These are phyloP conservation scores for Hypoxylon sp. DNA, from an alignment of 2,329 filamentous ascomycete species.

Conservation along the genomic window DNA sequence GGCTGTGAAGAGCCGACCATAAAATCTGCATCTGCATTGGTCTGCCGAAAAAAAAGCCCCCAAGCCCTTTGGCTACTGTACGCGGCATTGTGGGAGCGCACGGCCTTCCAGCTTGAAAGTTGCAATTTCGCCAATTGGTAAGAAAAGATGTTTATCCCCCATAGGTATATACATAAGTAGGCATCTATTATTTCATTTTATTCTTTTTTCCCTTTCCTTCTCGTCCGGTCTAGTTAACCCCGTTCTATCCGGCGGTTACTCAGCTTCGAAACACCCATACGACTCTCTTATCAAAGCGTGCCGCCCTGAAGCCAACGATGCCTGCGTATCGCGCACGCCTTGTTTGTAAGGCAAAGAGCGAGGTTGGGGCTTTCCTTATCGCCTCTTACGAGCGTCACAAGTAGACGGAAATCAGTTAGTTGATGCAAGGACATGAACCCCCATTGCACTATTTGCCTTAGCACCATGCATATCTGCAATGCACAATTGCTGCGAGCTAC, in stretches of 20 bases:
- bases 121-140: conserved; percentile 23
- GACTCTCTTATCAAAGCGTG: conserved; percentile 7
- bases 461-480: conserved; percentile 34
- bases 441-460: conserved; percentile 24
- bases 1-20: conserved; percentile 41
- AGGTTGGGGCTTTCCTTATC: conserved; percentile 31
- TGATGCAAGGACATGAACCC: conserved; percentile 24
- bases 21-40: conserved; percentile 38
- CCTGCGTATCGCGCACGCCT: conserved; percentile 18
- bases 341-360: conserved; percentile 23
- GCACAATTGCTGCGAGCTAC: conserved; percentile 22
- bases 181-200: too few species aligned
- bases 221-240: conserved; percentile 3
- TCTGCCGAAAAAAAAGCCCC: conserved; percentile 37
- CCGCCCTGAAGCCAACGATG: conserved; percentile 3
- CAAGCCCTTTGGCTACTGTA: conserved; percentile 23
- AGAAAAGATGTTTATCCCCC: neutral
- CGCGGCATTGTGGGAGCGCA: conserved; percentile 29
- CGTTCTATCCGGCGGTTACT: conserved; percentile 16
- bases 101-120: conserved; percentile 9
- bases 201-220: conserved; percentile 7
- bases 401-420: conserved; percentile 26
- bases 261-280: conserved; percentile 4
- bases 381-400: conserved; percentile 23
- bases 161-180: too few species aligned